Base-by-base conservation (phyloP, 331 rosid species). In the Quercus phellos region DNA sequence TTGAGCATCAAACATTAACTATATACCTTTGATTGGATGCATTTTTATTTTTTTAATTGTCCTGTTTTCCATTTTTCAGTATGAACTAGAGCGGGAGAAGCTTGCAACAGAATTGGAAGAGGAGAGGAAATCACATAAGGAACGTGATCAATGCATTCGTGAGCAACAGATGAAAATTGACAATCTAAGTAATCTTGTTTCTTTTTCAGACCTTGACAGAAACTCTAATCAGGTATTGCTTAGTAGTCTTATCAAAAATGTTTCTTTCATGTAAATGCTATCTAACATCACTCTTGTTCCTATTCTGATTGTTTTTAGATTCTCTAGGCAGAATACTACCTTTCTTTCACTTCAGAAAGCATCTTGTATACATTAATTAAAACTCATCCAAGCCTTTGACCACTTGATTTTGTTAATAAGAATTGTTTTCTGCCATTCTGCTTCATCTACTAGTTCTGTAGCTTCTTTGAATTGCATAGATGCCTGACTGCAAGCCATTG, bases 31-130 rank as follows among this genome's bases (percentile, higher is more conserved):
- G 6, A 35, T 56, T 66, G 53, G 30, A 35, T 35, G 29, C 35
- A 43, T 35, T 80, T 35, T 34, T 34, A n/a, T 30, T 34, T 38
- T 76, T 67, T 53, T 69, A 35, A 35, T 70, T 56, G 77, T 71
- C 64, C 77, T 73, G 79, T 79, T 59, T 75, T 77, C 55, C 14
- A 50, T 83, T 74, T 6, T 82, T 70, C 89, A 94, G 99, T 90
- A 85, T 83, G 96, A 94, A 83, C 81, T 88, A 78, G 97, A 94
- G 80, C 96, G 91, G 12, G 99, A 92, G 85, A 90, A 90, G 83
- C 92, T 94, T 76, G 94, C 92, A 84, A 85, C 73, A 84, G 91
- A 92, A 69, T 85, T 94, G 51, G 85, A 92, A 87, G 93, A 90
- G 89, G 94, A 92, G 87, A 88, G 95, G 85, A 94, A 90, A 74